These are phyloP conservation scores for Neofusicoccum ribis DNA, from an alignment of 2,329 filamentous ascomycete genomes.

Conservation along the genomic window DNA sequence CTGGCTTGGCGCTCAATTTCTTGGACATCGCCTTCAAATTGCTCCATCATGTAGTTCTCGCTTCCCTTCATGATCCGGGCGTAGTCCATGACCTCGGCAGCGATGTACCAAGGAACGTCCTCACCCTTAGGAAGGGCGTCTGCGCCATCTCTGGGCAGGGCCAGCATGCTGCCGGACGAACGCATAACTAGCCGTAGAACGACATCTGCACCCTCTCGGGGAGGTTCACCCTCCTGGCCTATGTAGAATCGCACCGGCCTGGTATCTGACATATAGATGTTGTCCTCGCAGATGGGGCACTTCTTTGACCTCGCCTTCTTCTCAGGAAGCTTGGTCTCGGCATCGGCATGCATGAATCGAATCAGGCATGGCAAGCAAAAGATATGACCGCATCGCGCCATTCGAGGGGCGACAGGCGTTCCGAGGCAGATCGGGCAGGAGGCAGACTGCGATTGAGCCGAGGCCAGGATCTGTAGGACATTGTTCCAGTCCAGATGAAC, in stretches of 20 bases:
- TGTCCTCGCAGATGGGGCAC: conserved; percentile 94
- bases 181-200: conserved; percentile 84
- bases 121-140: conserved; percentile 69
- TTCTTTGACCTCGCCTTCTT: conserved; percentile 85
- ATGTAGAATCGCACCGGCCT: conserved; percentile 87
- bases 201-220: conserved; percentile 83
- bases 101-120: conserved; percentile 92
- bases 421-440: conserved; percentile 95
- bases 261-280: conserved; percentile 87
- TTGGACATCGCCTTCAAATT: conserved; percentile 77
- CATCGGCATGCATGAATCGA: conserved; percentile 88
- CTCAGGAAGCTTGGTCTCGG: conserved; percentile 62
- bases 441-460: conserved; percentile 80
- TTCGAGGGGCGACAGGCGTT: conserved; percentile 87
- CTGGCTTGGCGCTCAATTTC: conserved; percentile 74
- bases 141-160: conserved; percentile 78
- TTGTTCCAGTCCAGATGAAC: conserved; percentile 87
- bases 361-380: conserved; percentile 93
- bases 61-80: conserved; percentile 94
- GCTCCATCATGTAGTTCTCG: conserved; percentile 78
- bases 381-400: conserved; percentile 97
- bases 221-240: conserved; percentile 80
- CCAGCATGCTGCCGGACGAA: conserved; percentile 77
- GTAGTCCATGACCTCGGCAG: conserved; percentile 91
- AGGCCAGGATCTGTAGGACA: conserved; percentile 88